Percentiles rank a stretch among this genome's conserved stretches.
These are phyloP conservation scores for Talaromyces ruber DNA, from an alignment of 495 filamentous ascomycete species.

Conservation along the genomic window DNA sequence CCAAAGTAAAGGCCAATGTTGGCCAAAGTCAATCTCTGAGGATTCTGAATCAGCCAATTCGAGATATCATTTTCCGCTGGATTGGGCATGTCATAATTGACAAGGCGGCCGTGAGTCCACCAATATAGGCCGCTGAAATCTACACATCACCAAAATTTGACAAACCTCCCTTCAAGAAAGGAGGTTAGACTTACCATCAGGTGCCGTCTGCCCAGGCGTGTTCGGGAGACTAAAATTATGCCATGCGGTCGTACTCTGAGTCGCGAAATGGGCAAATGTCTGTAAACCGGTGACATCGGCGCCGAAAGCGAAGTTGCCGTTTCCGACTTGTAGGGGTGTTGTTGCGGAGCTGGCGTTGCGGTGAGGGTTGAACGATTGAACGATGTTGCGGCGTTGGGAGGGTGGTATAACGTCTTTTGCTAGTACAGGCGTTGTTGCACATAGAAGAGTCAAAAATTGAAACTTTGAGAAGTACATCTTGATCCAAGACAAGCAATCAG, in stretches of 20 bases:
- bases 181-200: background rate
- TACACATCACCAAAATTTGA: background rate
- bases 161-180: background rate
- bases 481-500: background rate
- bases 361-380: background rate
- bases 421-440: background rate
- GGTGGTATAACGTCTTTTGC: background rate
- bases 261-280: background rate
- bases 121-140: background rate
- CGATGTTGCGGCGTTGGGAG: background rate
- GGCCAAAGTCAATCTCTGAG: background rate
- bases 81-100: background rate
- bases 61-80: background rate
- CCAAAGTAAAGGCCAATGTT: background rate
- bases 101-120: background rate
- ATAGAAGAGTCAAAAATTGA: background rate
- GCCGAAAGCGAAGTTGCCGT: background rate
- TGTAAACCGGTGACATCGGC: background rate
- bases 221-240: background rate
- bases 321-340: background rate
- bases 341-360: background rate
- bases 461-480: background rate
- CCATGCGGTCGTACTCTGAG: background rate
- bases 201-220: background rate
- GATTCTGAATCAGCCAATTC: background rate